phyloP scores from a whole-genome alignment of 2,329 filamentous ascomycete species.

The Cadophora malorum region DNA sequence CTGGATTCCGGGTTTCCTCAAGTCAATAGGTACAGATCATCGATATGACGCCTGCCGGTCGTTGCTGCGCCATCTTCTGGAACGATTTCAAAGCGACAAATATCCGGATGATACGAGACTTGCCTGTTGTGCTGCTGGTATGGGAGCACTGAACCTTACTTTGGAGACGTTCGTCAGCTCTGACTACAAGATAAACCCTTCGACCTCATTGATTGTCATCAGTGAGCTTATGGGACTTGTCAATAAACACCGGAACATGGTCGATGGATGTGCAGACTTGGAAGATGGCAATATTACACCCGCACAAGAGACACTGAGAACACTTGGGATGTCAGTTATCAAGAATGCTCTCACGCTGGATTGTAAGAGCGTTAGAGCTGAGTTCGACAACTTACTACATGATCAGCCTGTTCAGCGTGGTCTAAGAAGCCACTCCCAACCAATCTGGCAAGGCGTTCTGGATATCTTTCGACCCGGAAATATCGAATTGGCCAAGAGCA shows the following conservation, averaged over 20 bases:
- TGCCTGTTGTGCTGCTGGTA: constrained; percentile 68
- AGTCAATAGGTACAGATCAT: constrained; percentile 77
- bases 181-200: constrained; percentile 55
- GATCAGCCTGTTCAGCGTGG: constrained; percentile 69
- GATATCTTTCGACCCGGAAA: constrained; percentile 70
- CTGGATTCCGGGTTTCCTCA: constrained; percentile 81
- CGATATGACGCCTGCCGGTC: constrained; percentile 81
- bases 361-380: constrained; percentile 71
- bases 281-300: constrained; percentile 48
- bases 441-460: constrained; percentile 80
- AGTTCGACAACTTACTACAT: constrained; percentile 69
- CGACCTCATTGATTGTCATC: constrained; percentile 65
- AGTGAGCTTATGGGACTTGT: constrained; percentile 71
- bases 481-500: constrained; percentile 74
- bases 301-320: constrained; percentile 54
- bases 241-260: constrained; percentile 65
- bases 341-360: constrained; percentile 72
- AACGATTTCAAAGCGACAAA: constrained; percentile 61
- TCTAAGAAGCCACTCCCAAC: constrained; percentile 71
- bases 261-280: constrained; percentile 60
- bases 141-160: constrained; percentile 64
- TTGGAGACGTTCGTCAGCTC: constrained; percentile 61
- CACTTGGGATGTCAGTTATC: constrained; percentile 68
- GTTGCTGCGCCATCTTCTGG: constrained; percentile 77
- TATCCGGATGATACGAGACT: constrained; percentile 64